Base-by-base conservation (phyloP, 202 grass and related monocot genomes). In the Elaeis oleifera region DNA sequence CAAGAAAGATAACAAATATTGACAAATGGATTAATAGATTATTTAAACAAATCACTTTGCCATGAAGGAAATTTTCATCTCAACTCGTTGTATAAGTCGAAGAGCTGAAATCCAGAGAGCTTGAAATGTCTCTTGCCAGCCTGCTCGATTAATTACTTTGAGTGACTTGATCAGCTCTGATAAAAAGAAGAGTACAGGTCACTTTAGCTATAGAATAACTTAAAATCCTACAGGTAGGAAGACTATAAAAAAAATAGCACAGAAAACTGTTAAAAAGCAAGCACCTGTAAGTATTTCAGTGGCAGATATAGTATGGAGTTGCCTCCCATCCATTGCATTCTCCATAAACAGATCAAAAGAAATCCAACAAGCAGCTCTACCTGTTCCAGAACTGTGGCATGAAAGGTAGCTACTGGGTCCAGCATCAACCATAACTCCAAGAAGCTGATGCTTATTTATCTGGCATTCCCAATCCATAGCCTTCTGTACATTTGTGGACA, bases 41-140 rank as follows among this genome's bases (percentile, higher is more conserved):
- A 44, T 44, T 44, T 44, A 21, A 62, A 50, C 44, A 71, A 63
- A 74, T 52, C 17, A 29, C 25, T 69, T 36, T 48, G 68, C 44
- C 31, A 73, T 16, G 60, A 1, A 36, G 29, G 71, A 53, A 18
- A 24, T 24, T 24, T 24, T 50, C 64, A 36, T 72, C 73, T 83
- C 64, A 75, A 99, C 94, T 81, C 88, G 77, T 39, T 99, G 94
- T 51, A 99, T 63, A 58, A 99, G 88, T 62, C 88, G 84, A 85
- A 99, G 82, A 28, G 82, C 85, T 54, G 94, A 86, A 72, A 99
- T 74, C 94, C 94, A 99, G 54, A 99, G 80, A 79, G 88, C 85
- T 83, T 86, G 87, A 79, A 99, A 99, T 21, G 88, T 99, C 68
- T 99, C 94, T 51, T 89, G 94, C 94, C 94, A 99, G 66, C 80